Evolutionary conservation across 169 alveolate species (phyloP).

Genomic region (Plasmodium malariae): DNA sequence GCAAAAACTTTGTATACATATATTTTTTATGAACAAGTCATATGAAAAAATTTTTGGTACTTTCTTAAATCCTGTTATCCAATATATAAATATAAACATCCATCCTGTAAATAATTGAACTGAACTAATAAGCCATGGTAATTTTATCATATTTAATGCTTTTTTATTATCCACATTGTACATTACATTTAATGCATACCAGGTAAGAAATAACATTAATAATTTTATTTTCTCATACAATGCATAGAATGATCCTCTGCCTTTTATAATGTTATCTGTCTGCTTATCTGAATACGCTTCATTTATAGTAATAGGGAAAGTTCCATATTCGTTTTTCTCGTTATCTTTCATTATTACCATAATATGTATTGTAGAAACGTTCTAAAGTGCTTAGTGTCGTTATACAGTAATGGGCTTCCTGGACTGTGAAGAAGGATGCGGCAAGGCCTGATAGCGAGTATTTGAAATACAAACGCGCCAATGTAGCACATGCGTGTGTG

Average conservation of each 20-base stretch:
- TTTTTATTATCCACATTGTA: slow-evolving; percentile 87
- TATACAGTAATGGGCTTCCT: too few species aligned
- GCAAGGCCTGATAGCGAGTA: too few species aligned
- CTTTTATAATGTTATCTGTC: neutral
- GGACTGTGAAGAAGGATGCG: too few species aligned
- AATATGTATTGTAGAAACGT: too few species aligned
- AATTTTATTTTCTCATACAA: slow-evolving; percentile 23
- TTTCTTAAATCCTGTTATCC: slow-evolving; percentile 78
- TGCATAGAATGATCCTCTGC: neutral
- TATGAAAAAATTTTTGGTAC: slow-evolving; percentile 76
- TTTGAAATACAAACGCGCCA: too few species aligned
- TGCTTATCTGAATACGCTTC: slow-evolving; percentile 39
- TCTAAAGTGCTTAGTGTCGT: too few species aligned
- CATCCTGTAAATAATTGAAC: slow-evolving; percentile 86
- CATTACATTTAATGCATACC: slow-evolving; percentile 86
- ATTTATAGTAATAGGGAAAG: slow-evolving; percentile 69
- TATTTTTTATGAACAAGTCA: slow-evolving; percentile 76
- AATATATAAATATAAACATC: slow-evolving; percentile 57
- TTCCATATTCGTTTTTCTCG: slow-evolving; percentile 66
- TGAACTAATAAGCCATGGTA: slow-evolving; percentile 86
- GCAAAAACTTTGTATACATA: slow-evolving; percentile 86
- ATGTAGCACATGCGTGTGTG: too few species aligned
- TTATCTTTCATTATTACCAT: slow-evolving; percentile 52
- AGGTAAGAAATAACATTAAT: slow-evolving; percentile 67
- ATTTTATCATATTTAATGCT: slow-evolving; percentile 81